Base-by-base conservation (phyloP, 1,284 basidiomycete species). In the Apiotrichum mycotoxinovorans region DNA sequence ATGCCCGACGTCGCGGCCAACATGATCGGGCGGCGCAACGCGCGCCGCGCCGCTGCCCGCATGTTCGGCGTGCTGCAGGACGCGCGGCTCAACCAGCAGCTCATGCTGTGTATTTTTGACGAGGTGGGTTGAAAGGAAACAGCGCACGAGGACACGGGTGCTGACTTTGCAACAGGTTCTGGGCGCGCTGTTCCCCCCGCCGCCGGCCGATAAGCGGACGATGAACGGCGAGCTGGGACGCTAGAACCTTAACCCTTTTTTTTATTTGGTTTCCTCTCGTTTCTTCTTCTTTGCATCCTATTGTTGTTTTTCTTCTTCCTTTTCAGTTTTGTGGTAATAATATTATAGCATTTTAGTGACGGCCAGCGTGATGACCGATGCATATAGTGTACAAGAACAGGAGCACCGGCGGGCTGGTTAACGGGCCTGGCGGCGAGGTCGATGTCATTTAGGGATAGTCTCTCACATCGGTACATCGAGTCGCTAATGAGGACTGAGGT, bases 1-100 rank as follows among this genome's bases (percentile, higher is more conserved):
- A 87, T 98, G 61, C 94, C 95, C 68, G 95, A 97, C 68, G 77
- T 97, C 46, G 92, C 90, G 30, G 91, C 94, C 8, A 97, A 95
- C 69, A 91, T 97, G 85, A 95, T 98, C 62, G 95, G 95, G 11
- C 82, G 92, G 25, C 87, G 90, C 2, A 97, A 98, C 72, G 92
- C 94, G 12, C 83, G 92, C 9, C 83, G 91, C 44, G 95, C 93
- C 8, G 92, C 94, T 4, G 82, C 91, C 48, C 82, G 91, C 50
- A 87, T 95, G 59, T 97, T 97, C 71, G 87, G 91, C 2, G 89
- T 94, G 0, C 74, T 97, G 45, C 95, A 98, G 75, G 97, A 98
- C 70, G 83, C 87, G 53, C 82, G 94, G 20, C 79, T 98, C 37
- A 97, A 96, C 73, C 91, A 95, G 72, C 92, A 96, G 71, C 85